A percentile compares a stretch with the other conserved stretches of the same genome.
Evolutionary conservation across 179 eudicot species (phyloP).

Genomic region (Beta corolliflora): DNA sequence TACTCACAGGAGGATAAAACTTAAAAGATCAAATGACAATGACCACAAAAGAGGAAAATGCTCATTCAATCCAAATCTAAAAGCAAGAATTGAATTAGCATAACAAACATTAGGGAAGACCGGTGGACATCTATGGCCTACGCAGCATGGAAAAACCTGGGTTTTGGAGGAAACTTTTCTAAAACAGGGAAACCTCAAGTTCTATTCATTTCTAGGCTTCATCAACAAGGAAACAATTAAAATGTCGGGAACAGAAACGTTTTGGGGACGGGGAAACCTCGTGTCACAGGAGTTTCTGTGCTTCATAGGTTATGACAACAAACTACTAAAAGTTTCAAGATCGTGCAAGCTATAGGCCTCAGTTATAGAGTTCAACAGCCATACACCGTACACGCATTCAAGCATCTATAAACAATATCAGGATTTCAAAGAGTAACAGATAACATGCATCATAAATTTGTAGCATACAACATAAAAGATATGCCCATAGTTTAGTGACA

Average conservation of each 20-base stretch:
- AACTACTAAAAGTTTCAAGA: conserved; percentile 2
- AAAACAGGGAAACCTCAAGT: no score
- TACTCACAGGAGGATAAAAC: not conserved
- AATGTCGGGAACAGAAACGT: no score
- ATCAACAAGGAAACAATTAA: no score
- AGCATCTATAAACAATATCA: not conserved
- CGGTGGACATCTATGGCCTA: no score
- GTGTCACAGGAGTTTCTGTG: no score
- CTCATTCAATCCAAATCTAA: not conserved
- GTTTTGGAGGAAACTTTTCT: no score
- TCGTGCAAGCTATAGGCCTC: not conserved
- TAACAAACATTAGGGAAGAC: not conserved
- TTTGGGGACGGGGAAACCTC: no score
- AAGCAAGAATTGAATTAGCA: not conserved
- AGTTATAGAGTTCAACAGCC: not conserved
- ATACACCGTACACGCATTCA: not conserved
- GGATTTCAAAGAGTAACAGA: no score
- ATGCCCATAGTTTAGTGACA: no score
- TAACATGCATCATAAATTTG: not conserved
- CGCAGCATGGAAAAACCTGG: no score
- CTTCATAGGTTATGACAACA: no score
- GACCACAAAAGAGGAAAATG: not conserved
- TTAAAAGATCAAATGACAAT: not conserved
- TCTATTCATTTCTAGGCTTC: no score
- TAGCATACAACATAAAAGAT: not conserved